Base-by-base conservation (phyloP, 345 rosid genomes). In the Arabidopsis arenosa region DNA sequence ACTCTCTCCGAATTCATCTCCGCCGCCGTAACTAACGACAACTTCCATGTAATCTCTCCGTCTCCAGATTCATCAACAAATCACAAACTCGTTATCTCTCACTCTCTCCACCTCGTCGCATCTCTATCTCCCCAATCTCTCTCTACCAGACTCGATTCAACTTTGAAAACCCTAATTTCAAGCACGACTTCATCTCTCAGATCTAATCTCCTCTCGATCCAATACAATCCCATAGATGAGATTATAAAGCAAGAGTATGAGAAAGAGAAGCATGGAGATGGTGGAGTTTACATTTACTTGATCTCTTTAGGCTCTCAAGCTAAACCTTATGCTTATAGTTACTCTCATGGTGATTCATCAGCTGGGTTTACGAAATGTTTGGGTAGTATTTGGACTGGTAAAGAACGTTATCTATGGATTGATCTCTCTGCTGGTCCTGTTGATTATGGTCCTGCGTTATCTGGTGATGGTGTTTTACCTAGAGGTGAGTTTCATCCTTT, bases 401-500 rank as follows among this genome's bases (percentile, higher is more conserved):
- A 83, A 55, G 97, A 92, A 39, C 82, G 99, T 63, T 95, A 95
- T 30, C 56, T 91, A 44, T 95, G 98, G 98, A 84, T 92, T 72
- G 99, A 92, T 84, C 86, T 95, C 41, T 83, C 85, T 0, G 98
- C 99, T 0, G 99, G 98, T 11, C 99, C 98, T 3, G 94, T 95
- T 18, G 99, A 95, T 64, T 92, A 95, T 9, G 99, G 99, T 6
- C 99, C 99, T 28, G 90, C 85, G 3, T 76, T 95, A 32, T 95
- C 99, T 7, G 99, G 99, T 18, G 99, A 95, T 62, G 99, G 98
- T 48, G 90, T 90, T 53, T 67, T 92, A 39, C 96, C 99, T 0
- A 80, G 88, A 76, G 99, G 99, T 14, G 98, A 95, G 67, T 95
- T 92, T 74, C 99, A 95, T 53, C 98, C 99, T 33, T 81, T 95